These are phyloP conservation scores for Ramalina intermedia DNA, from an alignment of 495 filamentous ascomycete species.

Conservation along the genomic window DNA sequence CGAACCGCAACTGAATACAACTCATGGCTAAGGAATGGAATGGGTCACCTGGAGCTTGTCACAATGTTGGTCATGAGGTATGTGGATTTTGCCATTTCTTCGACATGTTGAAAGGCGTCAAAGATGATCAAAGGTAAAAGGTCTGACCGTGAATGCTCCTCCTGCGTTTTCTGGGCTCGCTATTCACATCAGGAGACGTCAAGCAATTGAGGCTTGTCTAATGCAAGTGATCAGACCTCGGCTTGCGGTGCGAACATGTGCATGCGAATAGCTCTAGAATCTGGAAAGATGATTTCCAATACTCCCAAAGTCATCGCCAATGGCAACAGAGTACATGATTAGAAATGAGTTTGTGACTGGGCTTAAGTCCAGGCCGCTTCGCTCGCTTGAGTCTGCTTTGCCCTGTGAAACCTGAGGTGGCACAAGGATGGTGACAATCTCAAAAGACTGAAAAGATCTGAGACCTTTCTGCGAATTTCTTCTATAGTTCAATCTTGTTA, in stretches of 20 bases:
- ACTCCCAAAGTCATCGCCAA: constrained; percentile 17
- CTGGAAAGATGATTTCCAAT: constrained; percentile 18
- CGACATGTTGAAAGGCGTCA: constrained; percentile 15
- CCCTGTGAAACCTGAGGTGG: constrained; percentile 19
- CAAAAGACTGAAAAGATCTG: constrained; percentile 48
- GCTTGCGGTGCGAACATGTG: constrained; percentile 14
- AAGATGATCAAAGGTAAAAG: constrained; percentile 55
- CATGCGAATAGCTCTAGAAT: constrained; percentile 10
- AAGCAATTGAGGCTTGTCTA: constrained; percentile 11
- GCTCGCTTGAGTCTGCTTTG: background rate
- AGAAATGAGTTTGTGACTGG: background rate
- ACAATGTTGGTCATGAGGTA: background rate
- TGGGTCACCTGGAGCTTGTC: too few relatives aligned
- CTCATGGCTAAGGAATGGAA: too few relatives aligned
- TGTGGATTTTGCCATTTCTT: constrained; percentile 12
- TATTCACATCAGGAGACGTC: constrained; percentile 3
- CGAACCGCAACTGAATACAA: too few relatives aligned
- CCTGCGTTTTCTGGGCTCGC: constrained; percentile 15
- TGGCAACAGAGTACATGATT: constrained; percentile 22
- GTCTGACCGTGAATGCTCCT: constrained; percentile 32
- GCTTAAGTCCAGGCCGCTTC: background rate
- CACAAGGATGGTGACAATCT: constrained; percentile 29
- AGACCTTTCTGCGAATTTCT: constrained; percentile 18
- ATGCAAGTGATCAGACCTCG: constrained; percentile 6
- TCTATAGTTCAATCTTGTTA: background rate